Evolutionary conservation across 495 filamentous ascomycete species (phyloP).

Genomic region (Venustampulla echinocandica): DNA sequence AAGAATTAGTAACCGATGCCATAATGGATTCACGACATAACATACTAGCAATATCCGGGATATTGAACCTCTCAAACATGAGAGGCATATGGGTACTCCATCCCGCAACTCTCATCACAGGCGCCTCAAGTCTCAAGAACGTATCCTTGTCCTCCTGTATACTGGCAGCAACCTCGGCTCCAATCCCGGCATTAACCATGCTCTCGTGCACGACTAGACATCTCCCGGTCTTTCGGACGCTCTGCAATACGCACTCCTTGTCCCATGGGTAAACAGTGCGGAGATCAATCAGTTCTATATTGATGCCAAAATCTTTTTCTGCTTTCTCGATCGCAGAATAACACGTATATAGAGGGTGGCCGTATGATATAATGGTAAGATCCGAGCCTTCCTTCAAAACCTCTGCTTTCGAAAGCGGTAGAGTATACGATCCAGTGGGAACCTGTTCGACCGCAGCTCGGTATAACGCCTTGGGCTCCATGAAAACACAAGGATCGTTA

Average conservation of each 20-base stretch:
- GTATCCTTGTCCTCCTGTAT: conserved; percentile 75
- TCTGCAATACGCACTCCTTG: conserved; percentile 69
- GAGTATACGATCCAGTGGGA: conserved; percentile 67
- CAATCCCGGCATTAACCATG: conserved; percentile 90
- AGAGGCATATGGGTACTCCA: conserved; percentile 85
- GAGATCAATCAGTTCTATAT: conserved; percentile 83
- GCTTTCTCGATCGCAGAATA: conserved; percentile 68
- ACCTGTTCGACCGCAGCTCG: conserved; percentile 94
- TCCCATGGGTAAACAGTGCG: conserved; percentile 96
- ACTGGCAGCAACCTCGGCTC: conserved; percentile 86
- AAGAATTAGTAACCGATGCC: not conserved
- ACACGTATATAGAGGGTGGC: conserved; percentile 85
- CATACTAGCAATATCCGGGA: conserved; percentile 89
- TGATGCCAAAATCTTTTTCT: conserved; percentile 72
- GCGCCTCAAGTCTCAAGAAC: conserved; percentile 85
- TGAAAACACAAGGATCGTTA: conserved; percentile 88
- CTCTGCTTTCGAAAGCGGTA: conserved; percentile 86
- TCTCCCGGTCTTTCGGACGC: conserved; percentile 82
- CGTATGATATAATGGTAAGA: conserved; percentile 83
- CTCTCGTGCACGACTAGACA: conserved; percentile 93
- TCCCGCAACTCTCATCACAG: conserved; percentile 81
- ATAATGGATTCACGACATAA: conserved; percentile 15
- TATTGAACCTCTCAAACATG: conserved; percentile 75
- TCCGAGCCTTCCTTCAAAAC: conserved; percentile 76
- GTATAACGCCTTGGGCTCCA: conserved; percentile 96